Base-by-base conservation (phyloP, 176 grass and related monocot species). In the Chrysopogon serrulatus region DNA sequence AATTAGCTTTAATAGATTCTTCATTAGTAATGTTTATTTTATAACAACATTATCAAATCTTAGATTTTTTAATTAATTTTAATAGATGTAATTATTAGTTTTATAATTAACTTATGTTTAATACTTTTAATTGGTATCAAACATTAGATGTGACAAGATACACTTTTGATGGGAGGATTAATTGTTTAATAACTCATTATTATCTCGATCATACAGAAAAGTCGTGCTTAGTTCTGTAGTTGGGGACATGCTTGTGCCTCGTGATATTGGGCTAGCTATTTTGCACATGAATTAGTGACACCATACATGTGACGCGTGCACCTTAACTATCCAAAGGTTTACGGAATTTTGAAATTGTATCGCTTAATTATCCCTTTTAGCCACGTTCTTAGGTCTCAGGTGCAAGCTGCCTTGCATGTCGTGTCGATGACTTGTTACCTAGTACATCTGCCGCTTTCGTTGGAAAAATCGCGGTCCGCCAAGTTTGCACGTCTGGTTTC, bases 401-500 rank as follows among this genome's bases (percentile, higher is more conserved):
- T 73, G 76, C 65, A 51, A 64, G 31, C 68, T 71, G n/a, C 53
- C 17, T 23, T 18, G 42, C 33, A 21, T 70, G 48, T 35, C 42
- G 43, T 48, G 4, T 32, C 54, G 1, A 4, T 82, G 30, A 18
- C 26, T 62, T 62, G 68, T 62, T 32, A 39, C 5, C 15, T 35
- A 36, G 12, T 16, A 68, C 56, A 37, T 12, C 26, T 21, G 74
- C 21, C 36, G 51, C 37, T 59, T 13, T 34, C 32, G 60, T 24
- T 35, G 15, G 18, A 63, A 53, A 56, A 53, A 56, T 67, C 57
- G 17, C 36, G 69, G 27, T 43, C 43, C 23, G 4, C 44, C 34
- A 57, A 76, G 35, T 61, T 47, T 60, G 69, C 78, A 36, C 44
- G 71, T 36, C 21, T 76, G 27, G 62, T 87, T 81, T 12, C 70